Evolutionary conservation across 2,329 filamentous ascomycete genomes (phyloP).

Genomic region (Colletotrichum cereale): DNA sequence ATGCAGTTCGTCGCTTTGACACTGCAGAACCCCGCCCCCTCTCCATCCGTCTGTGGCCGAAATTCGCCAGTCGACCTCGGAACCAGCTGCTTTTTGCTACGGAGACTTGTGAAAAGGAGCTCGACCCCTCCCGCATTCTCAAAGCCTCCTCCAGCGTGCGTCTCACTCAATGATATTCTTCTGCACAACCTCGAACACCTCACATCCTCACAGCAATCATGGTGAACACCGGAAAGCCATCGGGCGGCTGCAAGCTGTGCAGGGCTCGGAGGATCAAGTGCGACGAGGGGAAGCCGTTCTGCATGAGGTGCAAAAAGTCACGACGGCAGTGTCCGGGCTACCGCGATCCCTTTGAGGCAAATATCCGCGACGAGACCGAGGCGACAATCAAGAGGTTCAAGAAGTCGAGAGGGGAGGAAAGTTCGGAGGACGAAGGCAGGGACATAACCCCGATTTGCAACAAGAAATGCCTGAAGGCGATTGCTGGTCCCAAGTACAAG

Average conservation of each 20-base stretch:
- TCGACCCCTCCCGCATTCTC: conserved; percentile 12
- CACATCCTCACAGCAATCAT: conserved; percentile 24
- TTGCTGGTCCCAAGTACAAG: conserved; percentile 34
- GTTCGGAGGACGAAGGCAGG: conserved; percentile 30
- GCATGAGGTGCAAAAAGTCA: conserved; percentile 44
- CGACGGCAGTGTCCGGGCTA: conserved; percentile 45
- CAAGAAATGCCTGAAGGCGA: conserved; percentile 33
- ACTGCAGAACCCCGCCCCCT: neutral
- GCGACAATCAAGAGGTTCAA: conserved; percentile 43
- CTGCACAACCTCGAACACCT: neutral
- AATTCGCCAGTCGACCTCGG: conserved; percentile 11
- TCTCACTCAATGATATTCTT: neutral
- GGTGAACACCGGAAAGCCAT: conserved; percentile 46
- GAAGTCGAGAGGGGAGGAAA: conserved; percentile 38
- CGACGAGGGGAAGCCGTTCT: conserved; percentile 44
- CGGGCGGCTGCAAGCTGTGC: conserved; percentile 45
- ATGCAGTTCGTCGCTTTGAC: conserved; percentile 38
- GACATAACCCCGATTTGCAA: conserved; percentile 28
- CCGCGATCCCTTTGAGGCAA: conserved; percentile 44
- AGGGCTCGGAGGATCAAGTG: conserved; percentile 44
- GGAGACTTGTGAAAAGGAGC: conserved; percentile 30
- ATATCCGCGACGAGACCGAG: conserved; percentile 45
- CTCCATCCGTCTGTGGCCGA: neutral
- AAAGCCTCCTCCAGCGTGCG: neutral
- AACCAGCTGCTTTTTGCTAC: neutral